Base-by-base conservation (phyloP, 192 early-diverging fungal genomes). In the Linnemannia schmuckeri region DNA sequence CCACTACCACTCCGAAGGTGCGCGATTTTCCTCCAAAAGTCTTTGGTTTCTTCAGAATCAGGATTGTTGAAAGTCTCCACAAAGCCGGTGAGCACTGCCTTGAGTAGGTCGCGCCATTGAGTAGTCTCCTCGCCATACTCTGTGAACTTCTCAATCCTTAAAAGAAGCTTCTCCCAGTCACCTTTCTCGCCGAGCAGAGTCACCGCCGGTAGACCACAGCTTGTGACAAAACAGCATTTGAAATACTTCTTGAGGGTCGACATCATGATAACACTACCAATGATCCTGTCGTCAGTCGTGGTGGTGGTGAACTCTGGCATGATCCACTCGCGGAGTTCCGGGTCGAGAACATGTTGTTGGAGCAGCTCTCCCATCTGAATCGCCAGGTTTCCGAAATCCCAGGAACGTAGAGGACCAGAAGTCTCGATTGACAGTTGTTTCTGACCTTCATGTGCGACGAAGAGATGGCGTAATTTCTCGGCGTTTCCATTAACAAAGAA, bases 181-280 rank as follows among this genome's bases (percentile, higher is more conserved):
- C 35, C 40, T 52, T 70, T 78, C 35, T 78, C 77, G 7, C 77
- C 77, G 15, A 70, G 68, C 0, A 78, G 69, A 54, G 77, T 78
- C 42, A 78, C 68, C 10, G 68, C 68, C 13, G 77, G 77, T 24
- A 78, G 68, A 71, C 77, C 77, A 41, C 77, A 78, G n/a, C 1
- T 24, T 10, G 35, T 15, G 30, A 38, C 35, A 0, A 78, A 18
- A 27, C 41, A 2, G 77, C 71, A 78, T 22, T 71, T 38, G 47
- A 78, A 78, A 40, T 78, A 78, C 49, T 78, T 78, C 37, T 78
- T 78, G 68, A 78, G 66, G 10, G 77, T 78, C 22, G 77, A 69
- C 77, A 78, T 78, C 77, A 78, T 78, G 46, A 78, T 47, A 6
- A 78, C 69, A 20, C 68, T 70, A 15, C 69, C 54, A 9, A 78